Percentiles rank a stretch among this genome's conserved stretches.
Evolutionary conservation across 352 stramenopile species (phyloP).

Genomic region (Phytophthora palmivora): DNA sequence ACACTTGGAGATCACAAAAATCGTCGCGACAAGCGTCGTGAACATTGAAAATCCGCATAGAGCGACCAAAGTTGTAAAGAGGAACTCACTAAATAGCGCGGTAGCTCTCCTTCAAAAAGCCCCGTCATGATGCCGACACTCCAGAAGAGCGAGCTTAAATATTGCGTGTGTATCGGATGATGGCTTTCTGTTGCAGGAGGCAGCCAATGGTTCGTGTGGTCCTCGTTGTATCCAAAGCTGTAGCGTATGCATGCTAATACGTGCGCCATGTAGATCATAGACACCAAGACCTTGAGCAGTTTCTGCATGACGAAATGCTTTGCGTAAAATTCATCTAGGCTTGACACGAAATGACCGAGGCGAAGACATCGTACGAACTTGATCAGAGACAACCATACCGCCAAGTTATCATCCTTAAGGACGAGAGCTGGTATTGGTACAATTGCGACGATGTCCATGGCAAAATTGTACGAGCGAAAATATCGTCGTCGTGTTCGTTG

Average conservation of each 20-base stretch:
- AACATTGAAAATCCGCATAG: constrained; percentile 77
- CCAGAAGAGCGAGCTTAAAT: constrained; percentile 71
- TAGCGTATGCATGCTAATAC: constrained; percentile 65
- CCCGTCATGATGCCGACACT: constrained; percentile 70
- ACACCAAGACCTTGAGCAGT: constrained; percentile 54
- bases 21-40: constrained; percentile 69
- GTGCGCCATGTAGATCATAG: constrained; percentile 62
- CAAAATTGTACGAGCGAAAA: constrained; percentile 53
- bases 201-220: constrained; percentile 62
- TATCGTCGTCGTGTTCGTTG: constrained; percentile 53
- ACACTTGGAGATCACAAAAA: constrained; percentile 86
- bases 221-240: constrained; percentile 60
- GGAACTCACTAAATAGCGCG: constrained; percentile 52
- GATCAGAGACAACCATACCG: constrained; percentile 39
- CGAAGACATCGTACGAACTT: constrained; percentile 57
- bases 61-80: constrained; percentile 75
- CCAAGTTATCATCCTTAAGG: constrained; percentile 8
- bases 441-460: constrained; percentile 57
- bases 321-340: constrained; percentile 69
- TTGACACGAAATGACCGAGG: constrained; percentile 53
- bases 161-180: constrained; percentile 39
- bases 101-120: constrained; percentile 75
- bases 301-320: constrained; percentile 67
- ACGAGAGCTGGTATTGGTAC: constrained; percentile 23
- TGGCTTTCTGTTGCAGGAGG: constrained; percentile 33